These are phyloP conservation scores for Nevesoporus exiguus DNA, from an alignment of 768 basidiomycete species.

Conservation along the genomic window DNA sequence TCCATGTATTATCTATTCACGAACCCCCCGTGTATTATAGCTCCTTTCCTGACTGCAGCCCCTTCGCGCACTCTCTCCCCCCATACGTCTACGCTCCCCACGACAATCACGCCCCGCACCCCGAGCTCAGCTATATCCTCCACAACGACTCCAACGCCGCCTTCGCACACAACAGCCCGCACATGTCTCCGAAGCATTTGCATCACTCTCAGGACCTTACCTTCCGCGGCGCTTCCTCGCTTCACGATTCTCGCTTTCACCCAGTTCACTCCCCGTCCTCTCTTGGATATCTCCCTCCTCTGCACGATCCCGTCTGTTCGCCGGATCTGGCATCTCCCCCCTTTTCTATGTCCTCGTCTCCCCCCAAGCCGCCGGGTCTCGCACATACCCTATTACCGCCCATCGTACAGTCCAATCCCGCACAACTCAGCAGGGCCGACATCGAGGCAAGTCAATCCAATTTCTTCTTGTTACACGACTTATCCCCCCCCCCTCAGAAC, in stretches of 20 bases:
- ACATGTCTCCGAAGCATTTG: slow-evolving; percentile 29
- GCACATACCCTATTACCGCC: slow-evolving; percentile 33
- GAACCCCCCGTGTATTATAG: slow-evolving; percentile 33
- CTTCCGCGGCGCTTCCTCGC: slow-evolving; percentile 15
- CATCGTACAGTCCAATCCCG: slow-evolving; percentile 34
- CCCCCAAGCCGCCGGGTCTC: slow-evolving; percentile 20
- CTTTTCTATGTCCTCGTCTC: slow-evolving; percentile 22
- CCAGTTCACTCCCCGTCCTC: slow-evolving; percentile 24
- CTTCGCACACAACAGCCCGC: slow-evolving; percentile 22
- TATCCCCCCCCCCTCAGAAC: slow-evolving; percentile 19
- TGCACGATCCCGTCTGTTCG: slow-evolving; percentile 25
- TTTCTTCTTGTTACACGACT: slow-evolving; percentile 3
- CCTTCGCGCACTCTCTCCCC: slow-evolving; percentile 21
- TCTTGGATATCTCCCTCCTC: slow-evolving; percentile 22
- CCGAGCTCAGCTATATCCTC: slow-evolving; percentile 29
- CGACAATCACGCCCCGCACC: slow-evolving; percentile 23
- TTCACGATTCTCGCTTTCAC: slow-evolving; percentile 29
- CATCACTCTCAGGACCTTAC: slow-evolving; percentile 25
- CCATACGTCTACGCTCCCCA: slow-evolving; percentile 27
- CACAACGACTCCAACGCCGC: slow-evolving; percentile 14
- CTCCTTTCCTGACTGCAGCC: slow-evolving; percentile 25
- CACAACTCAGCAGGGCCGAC: slow-evolving; percentile 25
- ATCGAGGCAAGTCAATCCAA: slow-evolving; percentile 18
- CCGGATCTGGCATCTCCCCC: slow-evolving; percentile 12
- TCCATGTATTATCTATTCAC: slow-evolving; percentile 35